These are phyloP conservation scores for Patellaria atrata DNA, from an alignment of 495 filamentous ascomycete species.

Conservation along the genomic window DNA sequence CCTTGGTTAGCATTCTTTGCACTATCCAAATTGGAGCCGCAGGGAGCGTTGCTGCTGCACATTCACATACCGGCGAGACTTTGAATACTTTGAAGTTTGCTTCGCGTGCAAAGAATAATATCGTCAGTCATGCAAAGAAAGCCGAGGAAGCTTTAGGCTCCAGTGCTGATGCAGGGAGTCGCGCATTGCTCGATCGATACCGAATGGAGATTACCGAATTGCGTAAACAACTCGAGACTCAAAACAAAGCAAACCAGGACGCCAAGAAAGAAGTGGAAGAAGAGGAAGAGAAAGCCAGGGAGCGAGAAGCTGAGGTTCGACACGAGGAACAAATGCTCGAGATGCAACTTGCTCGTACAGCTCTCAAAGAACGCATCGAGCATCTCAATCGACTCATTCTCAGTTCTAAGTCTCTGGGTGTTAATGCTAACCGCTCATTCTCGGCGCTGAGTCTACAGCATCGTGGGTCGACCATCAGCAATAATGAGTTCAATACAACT, in stretches of 20 bases:
- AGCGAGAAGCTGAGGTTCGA: slow-evolving; percentile 67
- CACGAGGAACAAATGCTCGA: slow-evolving; percentile 97
- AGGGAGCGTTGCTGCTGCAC: slow-evolving; percentile 44
- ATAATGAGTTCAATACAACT: slow-evolving; percentile 31
- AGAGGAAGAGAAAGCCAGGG: slow-evolving; percentile 51
- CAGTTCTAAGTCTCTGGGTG: slow-evolving; percentile 86
- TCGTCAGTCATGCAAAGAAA: slow-evolving; percentile 91
- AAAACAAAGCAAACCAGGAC: slow-evolving; percentile 51
- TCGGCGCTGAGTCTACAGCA: slow-evolving; percentile 59
- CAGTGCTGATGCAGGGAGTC: slow-evolving; percentile 60
- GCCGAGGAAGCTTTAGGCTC: slow-evolving; percentile 68
- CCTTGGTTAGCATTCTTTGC: slow-evolving; percentile 91
- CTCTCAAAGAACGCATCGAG: slow-evolving; percentile 92
- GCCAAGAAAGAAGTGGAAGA: slow-evolving; percentile 41
- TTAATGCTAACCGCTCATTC: slow-evolving; percentile 61
- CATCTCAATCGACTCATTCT: slow-evolving; percentile 92
- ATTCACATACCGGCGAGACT: slow-evolving; percentile 68
- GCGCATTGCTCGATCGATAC: slow-evolving; percentile 83
- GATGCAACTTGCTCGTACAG: slow-evolving; percentile 92
- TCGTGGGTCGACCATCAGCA: slow-evolving; percentile 41
- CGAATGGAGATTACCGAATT: slow-evolving; percentile 85
- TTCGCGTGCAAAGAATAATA: slow-evolving; percentile 90
- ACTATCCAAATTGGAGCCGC: slow-evolving; percentile 70
- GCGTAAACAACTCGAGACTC: slow-evolving; percentile 63
- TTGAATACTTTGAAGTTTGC: slow-evolving; percentile 96